phyloP scores from a whole-genome alignment of 495 filamentous ascomycete species.

The Tirmania nivea region DNA sequence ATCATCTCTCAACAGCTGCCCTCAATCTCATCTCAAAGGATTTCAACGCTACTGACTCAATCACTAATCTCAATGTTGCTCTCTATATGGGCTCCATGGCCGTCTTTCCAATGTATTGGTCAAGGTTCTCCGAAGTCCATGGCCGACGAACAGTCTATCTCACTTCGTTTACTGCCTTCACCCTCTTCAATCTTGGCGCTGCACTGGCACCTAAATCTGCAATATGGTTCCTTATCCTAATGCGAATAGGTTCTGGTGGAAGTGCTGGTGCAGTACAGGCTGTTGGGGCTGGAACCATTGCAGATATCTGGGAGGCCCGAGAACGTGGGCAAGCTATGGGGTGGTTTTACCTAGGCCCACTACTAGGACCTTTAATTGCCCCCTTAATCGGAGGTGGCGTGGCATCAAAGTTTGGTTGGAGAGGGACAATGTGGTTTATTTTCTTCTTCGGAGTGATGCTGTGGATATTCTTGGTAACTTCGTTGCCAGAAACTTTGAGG shows the following conservation, averaged over 20 bases:
- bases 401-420: constrained; percentile 51
- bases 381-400: constrained; percentile 75
- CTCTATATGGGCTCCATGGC: constrained; percentile 81
- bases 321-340: constrained; percentile 81
- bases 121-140: constrained; percentile 61
- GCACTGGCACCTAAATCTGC: constrained; percentile 26
- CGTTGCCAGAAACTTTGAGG: constrained; percentile 47
- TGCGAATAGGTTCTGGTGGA: constrained; percentile 64
- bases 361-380: constrained; percentile 63
- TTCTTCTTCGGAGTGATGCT: constrained; percentile 49
- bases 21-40: constrained; percentile 46
- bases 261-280: constrained; percentile 76
- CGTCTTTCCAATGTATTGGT: constrained; percentile 91
- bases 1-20: constrained; percentile 27
- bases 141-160: constrained; percentile 76
- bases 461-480: constrained; percentile 40
- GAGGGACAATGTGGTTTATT: constrained; percentile 74
- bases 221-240: constrained; percentile 45
- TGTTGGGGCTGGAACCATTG: constrained; percentile 79
- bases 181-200: constrained; percentile 51
- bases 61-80: constrained; percentile 65
- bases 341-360: constrained; percentile 73
- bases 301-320: constrained; percentile 68
- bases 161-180: constrained; percentile 55
- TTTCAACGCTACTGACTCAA: constrained; percentile 40